A percentile compares a stretch with the other conserved stretches of the same genome.
Evolutionary conservation across 805 yeast species (phyloP).

Genomic region (Debaryomyces prosopidis): DNA sequence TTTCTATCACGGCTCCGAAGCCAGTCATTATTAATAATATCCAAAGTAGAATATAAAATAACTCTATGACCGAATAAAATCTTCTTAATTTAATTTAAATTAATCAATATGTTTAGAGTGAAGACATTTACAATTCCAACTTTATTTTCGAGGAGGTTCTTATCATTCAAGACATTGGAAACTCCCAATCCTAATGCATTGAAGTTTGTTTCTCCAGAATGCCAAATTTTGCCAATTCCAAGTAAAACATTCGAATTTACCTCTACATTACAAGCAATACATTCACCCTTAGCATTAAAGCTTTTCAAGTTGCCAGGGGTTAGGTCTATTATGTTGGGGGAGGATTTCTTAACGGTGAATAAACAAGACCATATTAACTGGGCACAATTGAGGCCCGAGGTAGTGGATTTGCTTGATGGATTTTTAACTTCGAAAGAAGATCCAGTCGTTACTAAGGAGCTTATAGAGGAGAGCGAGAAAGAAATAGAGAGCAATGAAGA

Average conservation of each 20-base stretch:
- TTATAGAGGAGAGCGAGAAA: slow-evolving; percentile 38
- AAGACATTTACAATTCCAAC: neutral
- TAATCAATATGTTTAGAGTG: neutral
- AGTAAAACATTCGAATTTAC: slow-evolving; percentile 54
- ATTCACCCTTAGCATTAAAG: slow-evolving; percentile 64
- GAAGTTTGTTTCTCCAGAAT: slow-evolving; percentile 57
- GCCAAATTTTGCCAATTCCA: slow-evolving; percentile 46
- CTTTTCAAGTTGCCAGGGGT: slow-evolving; percentile 64
- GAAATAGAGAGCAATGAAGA: slow-evolving; percentile 51
- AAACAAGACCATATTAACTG: slow-evolving; percentile 63
- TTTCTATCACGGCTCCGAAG: neutral
- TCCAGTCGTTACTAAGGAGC: slow-evolving; percentile 42
- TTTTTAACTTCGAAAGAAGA: slow-evolving; percentile 40
- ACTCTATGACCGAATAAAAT: no score
- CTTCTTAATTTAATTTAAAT: no score
- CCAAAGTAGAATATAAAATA: neutral
- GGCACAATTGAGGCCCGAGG: slow-evolving; percentile 55
- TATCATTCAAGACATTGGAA: slow-evolving; percentile 47
- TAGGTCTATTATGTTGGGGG: slow-evolving; percentile 71
- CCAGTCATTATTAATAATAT: neutral
- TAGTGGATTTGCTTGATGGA: slow-evolving; percentile 61
- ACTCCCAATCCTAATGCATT: slow-evolving; percentile 80
- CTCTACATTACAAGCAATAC: slow-evolving; percentile 51
- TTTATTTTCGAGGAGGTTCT: slow-evolving; percentile 17
- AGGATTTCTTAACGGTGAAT: slow-evolving; percentile 71